Base-by-base conservation (phyloP, 75 land plant species). In the Isoetes taiwanensis region DNA sequence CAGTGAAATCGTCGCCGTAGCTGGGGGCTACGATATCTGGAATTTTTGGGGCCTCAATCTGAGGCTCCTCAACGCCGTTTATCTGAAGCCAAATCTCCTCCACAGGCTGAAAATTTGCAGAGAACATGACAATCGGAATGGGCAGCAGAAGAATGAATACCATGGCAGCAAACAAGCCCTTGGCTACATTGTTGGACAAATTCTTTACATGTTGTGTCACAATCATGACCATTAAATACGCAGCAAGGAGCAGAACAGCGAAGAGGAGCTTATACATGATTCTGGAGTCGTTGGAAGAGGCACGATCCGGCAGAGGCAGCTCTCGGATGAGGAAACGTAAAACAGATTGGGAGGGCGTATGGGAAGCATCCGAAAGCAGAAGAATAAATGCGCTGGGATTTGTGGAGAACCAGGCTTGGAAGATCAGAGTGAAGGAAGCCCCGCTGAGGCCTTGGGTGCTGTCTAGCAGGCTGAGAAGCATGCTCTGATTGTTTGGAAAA, bases 1-100 rank as follows among this genome's bases (percentile, higher is more conserved):
- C 61, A 0, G 76, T 80, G 62, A 76, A 82, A n/a, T 86, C 78
- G 32, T 86, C 97, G 6, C 97, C 88, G 6, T 38, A 19, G n/a
- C 21, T 8, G 23, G 50, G 5, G 28, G 14, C 23, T 4, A 26
- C 9, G 19, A 1, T n/a, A 60, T 43, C 30, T 1, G 16, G 23
- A 20, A 23, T 28, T 54, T 28, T 10, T 41, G 17, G 23, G 32
- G 30, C 28, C 26, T 48, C 37, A 25, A 25, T 57, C 61, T 6
- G 12, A 1, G 28, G 23, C 28, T 19, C 10, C 16, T 12, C 32
- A 30, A 14, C 11, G 41, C 0, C 0, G 28, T 8, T 23, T 21
- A 14, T 24, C 11, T 2, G 23, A 58, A 25, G 29, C 12, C 21
- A 29, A 30, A 0, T 16, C 27, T 1, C 2, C 28, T 54, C 14